These are phyloP conservation scores for Verbena officinalis DNA, from an alignment of 257 asterid genomes.

Conservation along the genomic window DNA sequence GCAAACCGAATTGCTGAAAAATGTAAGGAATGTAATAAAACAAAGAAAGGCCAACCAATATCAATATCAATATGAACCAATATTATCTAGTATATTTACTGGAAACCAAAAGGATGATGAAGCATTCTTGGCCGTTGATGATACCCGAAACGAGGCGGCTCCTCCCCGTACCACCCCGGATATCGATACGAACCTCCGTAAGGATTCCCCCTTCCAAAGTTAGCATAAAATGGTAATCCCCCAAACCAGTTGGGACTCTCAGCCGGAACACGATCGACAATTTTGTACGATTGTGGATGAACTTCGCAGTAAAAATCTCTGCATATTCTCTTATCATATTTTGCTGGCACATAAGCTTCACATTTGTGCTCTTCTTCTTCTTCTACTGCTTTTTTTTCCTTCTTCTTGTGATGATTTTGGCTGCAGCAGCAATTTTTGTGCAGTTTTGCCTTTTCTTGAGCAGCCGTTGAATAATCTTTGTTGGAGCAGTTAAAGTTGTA, in stretches of 20 bases:
- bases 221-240: not conserved
- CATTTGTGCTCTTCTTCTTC: conserved; percentile 35
- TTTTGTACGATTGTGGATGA: conserved; percentile 24
- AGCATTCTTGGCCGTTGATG: conserved; percentile 7
- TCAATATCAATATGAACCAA: not conserved
- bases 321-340: conserved; percentile 11
- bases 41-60: too few species aligned
- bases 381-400: not conserved
- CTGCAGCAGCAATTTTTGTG: conserved; percentile 18
- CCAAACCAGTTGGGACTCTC: conserved; percentile 24
- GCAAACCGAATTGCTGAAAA: not conserved
- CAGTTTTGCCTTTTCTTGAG: not conserved
- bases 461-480: not conserved
- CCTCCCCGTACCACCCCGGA: conserved; percentile 10
- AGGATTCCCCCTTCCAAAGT: conserved; percentile 9
- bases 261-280: conserved; percentile 22
- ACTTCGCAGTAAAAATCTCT: conserved; percentile 32
- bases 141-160: conserved; percentile 23
- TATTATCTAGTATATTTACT: not conserved
- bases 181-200: conserved; percentile 3
- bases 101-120: conserved; percentile 31
- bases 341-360: conserved; percentile 30
- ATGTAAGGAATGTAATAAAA: not conserved
- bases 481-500: not conserved
- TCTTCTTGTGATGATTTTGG: conserved; percentile 20